Base-by-base conservation (phyloP, 2,329 filamentous ascomycete species). In the Calonectria henricotiae region DNA sequence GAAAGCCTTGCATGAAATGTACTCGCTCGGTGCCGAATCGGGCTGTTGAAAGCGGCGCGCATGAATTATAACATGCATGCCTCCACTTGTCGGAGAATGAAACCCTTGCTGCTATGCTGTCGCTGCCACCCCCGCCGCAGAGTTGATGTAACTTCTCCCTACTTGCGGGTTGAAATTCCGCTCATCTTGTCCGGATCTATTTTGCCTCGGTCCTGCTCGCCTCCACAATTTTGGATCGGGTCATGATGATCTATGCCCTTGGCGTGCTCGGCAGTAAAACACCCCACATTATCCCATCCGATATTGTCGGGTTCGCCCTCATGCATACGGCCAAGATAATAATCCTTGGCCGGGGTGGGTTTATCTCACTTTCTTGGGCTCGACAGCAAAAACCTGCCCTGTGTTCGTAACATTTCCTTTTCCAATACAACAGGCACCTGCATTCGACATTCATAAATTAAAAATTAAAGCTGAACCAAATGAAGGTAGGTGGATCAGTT, bases 181-280 rank as follows among this genome's bases (percentile, higher is more conserved):
- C 32, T 4, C 51, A 58, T 58, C 51, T 39, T 58, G n/a, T 58
- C 51, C 51, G 35, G 37, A 58, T 58, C n/a, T 20, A 37, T 58
- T 37, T 39, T 58, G 23, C 51, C 51, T 58, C 51, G 51, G 51
- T 27, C 51, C 17, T 25, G 5, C 13, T 17, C 20, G 20, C 32
- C 20, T 39, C 51, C 32, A 39, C 51, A 25, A 25, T 20, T 30
- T 58, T 23, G n/a, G 27, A 32, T 17, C 47, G 47, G 47, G 27
- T 0, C 15, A 9, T 30, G 13, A 30, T 39, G 32, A 23, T 17
- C 5, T 8, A n/a, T 13, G 1, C 20, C 7, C 17, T 58, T 39
- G 51, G 32, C 17, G 13, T 27, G 8, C 35, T 37, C 20, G 20
- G 15, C 20, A 39, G 12, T 0, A 27, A 27, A 25, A 12, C 11